phyloP scores from a whole-genome alignment of 805 yeast genomes.

The Saccharomycopsis fibuligera region DNA sequence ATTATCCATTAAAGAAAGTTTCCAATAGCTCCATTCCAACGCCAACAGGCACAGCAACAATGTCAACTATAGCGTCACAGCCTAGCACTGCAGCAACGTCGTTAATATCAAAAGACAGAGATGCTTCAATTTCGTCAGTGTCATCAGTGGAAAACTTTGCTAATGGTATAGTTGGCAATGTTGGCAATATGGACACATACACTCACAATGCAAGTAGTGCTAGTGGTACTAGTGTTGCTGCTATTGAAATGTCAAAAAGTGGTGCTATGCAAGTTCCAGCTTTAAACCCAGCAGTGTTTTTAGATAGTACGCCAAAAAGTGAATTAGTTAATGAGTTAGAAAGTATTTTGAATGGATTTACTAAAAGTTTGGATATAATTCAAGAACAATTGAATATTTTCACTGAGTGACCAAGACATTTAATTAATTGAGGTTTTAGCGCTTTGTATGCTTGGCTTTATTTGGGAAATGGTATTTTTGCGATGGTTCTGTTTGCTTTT shows the following conservation, averaged over 20 bases:
- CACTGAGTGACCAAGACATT: constrained; percentile 3
- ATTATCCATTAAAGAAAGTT: constrained; percentile 1
- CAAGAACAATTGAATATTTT: constrained; percentile 21
- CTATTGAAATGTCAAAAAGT: too few relatives aligned
- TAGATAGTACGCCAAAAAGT: constrained; percentile 32
- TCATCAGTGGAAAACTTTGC: constrained; percentile 8
- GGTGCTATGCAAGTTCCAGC: constrained; percentile 24
- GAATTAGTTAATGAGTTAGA: constrained; percentile 29
- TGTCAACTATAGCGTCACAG: constrained; percentile 1
- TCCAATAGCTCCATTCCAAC: constrained; percentile 1
- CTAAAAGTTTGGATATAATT: constrained; percentile 21
- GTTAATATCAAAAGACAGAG: constrained; percentile 12
- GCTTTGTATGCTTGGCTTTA: too few relatives aligned
- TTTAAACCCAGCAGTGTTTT: constrained; percentile 29
- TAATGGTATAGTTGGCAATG: constrained; percentile 3
- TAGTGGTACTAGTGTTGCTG: constrained; percentile 21
- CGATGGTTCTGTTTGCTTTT: too few relatives aligned
- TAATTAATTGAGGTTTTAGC: too few relatives aligned
- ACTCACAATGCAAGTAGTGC: constrained; percentile 1
- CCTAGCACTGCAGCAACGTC: background rate
- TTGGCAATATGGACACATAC: background rate
- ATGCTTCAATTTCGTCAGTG: constrained; percentile 10
- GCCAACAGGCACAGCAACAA: too few relatives aligned
- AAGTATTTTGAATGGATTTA: constrained; percentile 27
- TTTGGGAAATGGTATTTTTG: too few relatives aligned